Evolutionary conservation across 352 stramenopile genomes (phyloP).

Genomic region (Achlya hypogyna): DNA sequence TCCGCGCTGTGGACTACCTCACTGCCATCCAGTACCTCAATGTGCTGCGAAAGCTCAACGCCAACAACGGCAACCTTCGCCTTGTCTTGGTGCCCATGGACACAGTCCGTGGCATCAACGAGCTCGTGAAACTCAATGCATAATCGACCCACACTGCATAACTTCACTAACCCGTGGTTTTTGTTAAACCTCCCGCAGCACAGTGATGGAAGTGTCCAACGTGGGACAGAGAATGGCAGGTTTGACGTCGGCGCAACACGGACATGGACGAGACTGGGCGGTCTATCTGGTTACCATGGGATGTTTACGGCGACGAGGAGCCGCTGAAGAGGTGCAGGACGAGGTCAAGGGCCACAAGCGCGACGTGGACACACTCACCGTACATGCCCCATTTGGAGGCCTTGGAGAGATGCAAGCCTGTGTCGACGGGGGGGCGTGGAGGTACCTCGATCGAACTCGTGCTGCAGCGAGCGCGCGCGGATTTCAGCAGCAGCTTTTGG

Average conservation of each 20-base stretch:
- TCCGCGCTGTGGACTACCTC: constrained; percentile 26
- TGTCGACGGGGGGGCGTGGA: constrained; percentile 42
- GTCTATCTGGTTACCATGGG: too few species aligned
- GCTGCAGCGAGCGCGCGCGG: background rate
- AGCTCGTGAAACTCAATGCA: constrained; percentile 23
- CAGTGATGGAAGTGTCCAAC: too few species aligned
- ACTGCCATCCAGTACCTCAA: constrained; percentile 27
- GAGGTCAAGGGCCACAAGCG: constrained; percentile 60
- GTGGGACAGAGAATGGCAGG: too few species aligned
- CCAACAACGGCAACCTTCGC: constrained; percentile 1
- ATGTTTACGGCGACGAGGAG: too few species aligned
- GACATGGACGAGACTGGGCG: too few species aligned
- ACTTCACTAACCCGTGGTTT: background rate
- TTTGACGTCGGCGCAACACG: too few species aligned
- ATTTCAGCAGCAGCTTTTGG: background rate
- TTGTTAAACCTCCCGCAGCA: too few species aligned
- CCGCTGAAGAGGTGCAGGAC: constrained; percentile 22
- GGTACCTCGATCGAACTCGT: background rate
- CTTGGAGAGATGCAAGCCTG: constrained; percentile 57
- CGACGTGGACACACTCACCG: constrained; percentile 65
- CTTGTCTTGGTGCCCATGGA: constrained; percentile 23
- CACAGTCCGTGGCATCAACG: constrained; percentile 21
- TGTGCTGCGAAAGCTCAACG: constrained; percentile 19
- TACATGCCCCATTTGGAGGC: constrained; percentile 72
- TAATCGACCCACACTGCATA: background rate